Percentiles rank a stretch among this genome's conserved stretches.
Conservation (phyloP, 2,329 filamentous ascomycete species). For the Rhinocladiella mackenziei region DNA sequence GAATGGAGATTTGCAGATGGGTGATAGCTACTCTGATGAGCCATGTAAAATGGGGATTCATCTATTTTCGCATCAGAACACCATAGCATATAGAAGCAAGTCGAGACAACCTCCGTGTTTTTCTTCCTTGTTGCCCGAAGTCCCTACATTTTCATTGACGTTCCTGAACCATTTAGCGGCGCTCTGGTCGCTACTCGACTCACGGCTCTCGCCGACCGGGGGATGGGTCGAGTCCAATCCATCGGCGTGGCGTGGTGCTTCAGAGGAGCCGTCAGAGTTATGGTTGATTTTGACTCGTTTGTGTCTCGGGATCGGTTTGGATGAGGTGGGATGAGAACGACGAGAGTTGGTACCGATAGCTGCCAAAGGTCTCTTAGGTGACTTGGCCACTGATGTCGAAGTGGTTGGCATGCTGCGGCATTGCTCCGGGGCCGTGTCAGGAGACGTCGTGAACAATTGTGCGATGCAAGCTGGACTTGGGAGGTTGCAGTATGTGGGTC, state of each 20-base stretch:
- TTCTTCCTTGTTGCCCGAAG: conserved; percentile 4
- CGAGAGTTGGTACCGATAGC: conserved; percentile 12
- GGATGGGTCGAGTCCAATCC: background rate
- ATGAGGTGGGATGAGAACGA: conserved; percentile 15
- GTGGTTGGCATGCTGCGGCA: conserved; percentile 21
- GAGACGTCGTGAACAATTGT: background rate
- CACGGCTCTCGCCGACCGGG: conserved; percentile 10
- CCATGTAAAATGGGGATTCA: conserved; percentile 38
- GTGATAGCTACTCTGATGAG: conserved; percentile 23
- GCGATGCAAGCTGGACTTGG: background rate
- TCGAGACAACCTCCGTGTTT: conserved; percentile 8
- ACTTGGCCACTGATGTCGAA: conserved; percentile 8
- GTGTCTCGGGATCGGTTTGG: conserved; percentile 18
- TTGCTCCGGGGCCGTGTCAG: conserved; percentile 8
- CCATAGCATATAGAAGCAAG: background rate
- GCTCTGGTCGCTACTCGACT: conserved; percentile 26
- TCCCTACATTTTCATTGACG: conserved; percentile 23
- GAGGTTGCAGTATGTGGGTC: background rate
- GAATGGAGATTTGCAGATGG: conserved; percentile 18
- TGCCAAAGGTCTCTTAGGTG: conserved; percentile 19
- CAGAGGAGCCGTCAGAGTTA: conserved; percentile 2
- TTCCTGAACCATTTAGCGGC: conserved; percentile 27
- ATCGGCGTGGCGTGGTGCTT: background rate
- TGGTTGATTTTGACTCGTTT: conserved; percentile 22
- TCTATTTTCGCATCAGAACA: conserved; percentile 28